A percentile compares a stretch with the other conserved stretches of the same genome.
These are phyloP conservation scores for fission yeast (Schizosaccharomyces pombe) DNA, from an alignment of 805 yeast genomes.

Conservation along the genomic window ASM294v3 CU329670.1:719501-720000, in stretches of 20 bases:
- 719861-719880: slow-evolving; percentile 86
- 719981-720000: slow-evolving; percentile 59
- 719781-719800: slow-evolving; percentile 27
- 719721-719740: slow-evolving; percentile 9
- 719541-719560: neutral
- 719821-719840: slow-evolving; percentile 38
- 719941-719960: slow-evolving; percentile 53
- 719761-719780: too few relatives aligned
- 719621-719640: too few relatives aligned
- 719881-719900: slow-evolving; percentile 26
- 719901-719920: neutral
- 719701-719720: slow-evolving; percentile 17
- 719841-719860: slow-evolving; percentile 41
- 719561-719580: neutral
- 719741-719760: neutral
- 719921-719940: slow-evolving; percentile 62
- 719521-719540: neutral
- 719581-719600: neutral
- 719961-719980: slow-evolving; percentile 58
- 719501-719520: neutral
- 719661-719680: slow-evolving; percentile 7
- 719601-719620: too few relatives aligned
- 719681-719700: slow-evolving; percentile 15
- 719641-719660: neutral
- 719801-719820: slow-evolving; percentile 40